Conservation (phyloP, 164 flowering plant species). For the Santalum album region DNA sequence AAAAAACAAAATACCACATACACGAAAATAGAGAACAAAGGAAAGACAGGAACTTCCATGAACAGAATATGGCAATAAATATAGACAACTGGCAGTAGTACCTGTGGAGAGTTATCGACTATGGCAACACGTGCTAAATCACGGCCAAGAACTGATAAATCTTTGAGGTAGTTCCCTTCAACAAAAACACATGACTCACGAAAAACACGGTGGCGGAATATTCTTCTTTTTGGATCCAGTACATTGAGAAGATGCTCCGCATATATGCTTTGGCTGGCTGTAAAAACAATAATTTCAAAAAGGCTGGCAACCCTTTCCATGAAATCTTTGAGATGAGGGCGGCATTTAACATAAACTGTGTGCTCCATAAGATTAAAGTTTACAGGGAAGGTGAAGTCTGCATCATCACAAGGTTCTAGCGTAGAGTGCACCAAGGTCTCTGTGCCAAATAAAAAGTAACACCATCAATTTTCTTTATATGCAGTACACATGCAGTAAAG, state of each 20-base stretch:
- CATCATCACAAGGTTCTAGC: conserved; percentile 79
- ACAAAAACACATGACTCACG: conserved; percentile 90
- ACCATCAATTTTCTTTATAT: background rate
- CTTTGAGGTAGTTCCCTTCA: conserved; percentile 93
- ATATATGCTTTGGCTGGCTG: conserved; percentile 98
- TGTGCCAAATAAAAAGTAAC: conserved; percentile 28
- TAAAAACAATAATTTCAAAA: conserved; percentile 89
- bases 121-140: conserved; percentile 80
- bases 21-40: no score
- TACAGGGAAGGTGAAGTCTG: conserved; percentile 89
- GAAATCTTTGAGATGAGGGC: conserved; percentile 80
- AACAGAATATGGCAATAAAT: no score
- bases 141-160: conserved; percentile 92
- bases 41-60: no score
- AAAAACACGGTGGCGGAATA: conserved; percentile 81
- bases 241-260: conserved; percentile 95
- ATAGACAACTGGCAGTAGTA: conserved; percentile 14
- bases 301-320: conserved; percentile 77
- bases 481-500: no score
- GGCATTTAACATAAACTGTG: conserved; percentile 79
- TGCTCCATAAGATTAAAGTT: conserved; percentile 72
- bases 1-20: no score
- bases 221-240: conserved; percentile 82
- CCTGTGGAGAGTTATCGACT: conserved; percentile 98
- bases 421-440: conserved; percentile 94